Conservation (phyloP, 164 flowering plant species). For the Annona cherimola region DNA sequence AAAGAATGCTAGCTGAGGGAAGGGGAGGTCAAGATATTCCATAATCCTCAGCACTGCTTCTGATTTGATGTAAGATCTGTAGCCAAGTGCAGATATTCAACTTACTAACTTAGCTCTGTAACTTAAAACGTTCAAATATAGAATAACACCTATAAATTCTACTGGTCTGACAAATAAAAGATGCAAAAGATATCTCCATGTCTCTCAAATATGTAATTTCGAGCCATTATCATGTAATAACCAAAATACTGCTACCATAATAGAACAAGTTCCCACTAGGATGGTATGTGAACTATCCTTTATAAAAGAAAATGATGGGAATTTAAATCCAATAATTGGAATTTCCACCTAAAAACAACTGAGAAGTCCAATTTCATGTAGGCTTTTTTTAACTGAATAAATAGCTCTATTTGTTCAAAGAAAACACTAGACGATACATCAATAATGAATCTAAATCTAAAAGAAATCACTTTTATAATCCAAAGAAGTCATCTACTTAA, state of each 20-base stretch:
- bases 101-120: not conserved
- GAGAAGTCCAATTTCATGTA: not conserved
- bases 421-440: not conserved
- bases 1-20: slow-evolving; percentile 78
- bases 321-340: not conserved
- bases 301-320: not conserved
- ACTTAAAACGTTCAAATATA: not conserved
- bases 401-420: not conserved
- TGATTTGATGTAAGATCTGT: slow-evolving; percentile 85
- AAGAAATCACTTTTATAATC: not conserved
- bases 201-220: not conserved
- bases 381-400: not conserved
- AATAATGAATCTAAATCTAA: not conserved
- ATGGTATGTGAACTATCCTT: not conserved
- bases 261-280: not conserved
- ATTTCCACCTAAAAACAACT: not conserved
- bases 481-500: not conserved
- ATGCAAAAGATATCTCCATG: not conserved
- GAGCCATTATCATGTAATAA: not conserved
- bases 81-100: slow-evolving; percentile 2
- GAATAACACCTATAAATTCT: not conserved
- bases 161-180: not conserved
- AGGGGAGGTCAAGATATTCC: slow-evolving; percentile 84
- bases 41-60: slow-evolving; percentile 95
- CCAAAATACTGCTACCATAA: not conserved